Base-by-base conservation (phyloP, 179 eudicot genomes). In the Corrigiola litoralis region DNA sequence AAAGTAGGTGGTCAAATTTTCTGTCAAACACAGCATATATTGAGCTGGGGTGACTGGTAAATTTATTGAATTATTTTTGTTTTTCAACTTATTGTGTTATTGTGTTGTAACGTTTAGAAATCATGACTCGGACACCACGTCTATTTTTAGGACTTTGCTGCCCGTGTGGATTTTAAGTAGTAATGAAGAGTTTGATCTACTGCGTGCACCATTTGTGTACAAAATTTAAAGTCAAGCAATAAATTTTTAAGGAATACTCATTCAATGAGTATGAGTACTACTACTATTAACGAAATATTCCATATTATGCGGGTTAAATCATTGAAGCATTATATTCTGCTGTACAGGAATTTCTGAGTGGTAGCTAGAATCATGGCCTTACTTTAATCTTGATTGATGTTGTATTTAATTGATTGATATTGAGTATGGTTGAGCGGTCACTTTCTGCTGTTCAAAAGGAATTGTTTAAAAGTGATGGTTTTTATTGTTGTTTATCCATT, bases 391-490 rank as follows among this genome's bases (percentile, higher is more conserved):
- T 51, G 38, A 63, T 40, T 65, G 36, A 28, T 65, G 29, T 33
- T 56, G 27, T 29, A 33, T 31, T 44, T 34, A 63, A 24, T 38
- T 46, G 17, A 56, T 38, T 37, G 18, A 41, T 49, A 40, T 20
- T 57, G 34, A 21, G 33, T 57, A 69, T 69, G 65, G 78, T 62
- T 75, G 70, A 69, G 74, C 33, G 32, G 71, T 75, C 70, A 51
- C 63, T 69, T 64, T 69, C 78, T 63, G 44, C 57, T 63, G 61
- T 69, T 62, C 61, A 24, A 64, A 69, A 44, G 56, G 24, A 42
- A n/a, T 41, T 2, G 16, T 60, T 61, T 42, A 40, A 47, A 13
- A 69, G 23, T 68, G 68, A 42, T 60, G 54, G 52, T 34, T 66
- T 53, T 37, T 68, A 29, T 56, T 33, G 38, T 59, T 27, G 54